phyloP scores from a whole-genome alignment of 306 rosid genomes.

The Malus fusca region DNA sequence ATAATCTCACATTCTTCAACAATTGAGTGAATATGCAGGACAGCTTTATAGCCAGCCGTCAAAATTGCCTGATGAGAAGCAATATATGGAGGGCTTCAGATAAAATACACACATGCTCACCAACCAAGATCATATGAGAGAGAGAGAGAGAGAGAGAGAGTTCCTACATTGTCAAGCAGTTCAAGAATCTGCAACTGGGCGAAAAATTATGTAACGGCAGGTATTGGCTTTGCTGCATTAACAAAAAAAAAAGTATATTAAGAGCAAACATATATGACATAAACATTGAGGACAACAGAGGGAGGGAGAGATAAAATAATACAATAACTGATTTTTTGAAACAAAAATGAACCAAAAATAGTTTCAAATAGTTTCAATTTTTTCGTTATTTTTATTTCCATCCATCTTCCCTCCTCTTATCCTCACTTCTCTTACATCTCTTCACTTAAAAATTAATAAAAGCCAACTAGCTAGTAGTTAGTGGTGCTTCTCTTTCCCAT shows the following conservation, averaged over 20 bases:
- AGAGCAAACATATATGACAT: neutral
- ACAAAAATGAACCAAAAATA: neutral
- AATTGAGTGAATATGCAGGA: conserved; percentile 81
- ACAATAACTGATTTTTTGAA: neutral
- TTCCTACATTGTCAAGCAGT: conserved; percentile 74
- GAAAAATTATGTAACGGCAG: conserved; percentile 63
- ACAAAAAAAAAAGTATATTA: neutral
- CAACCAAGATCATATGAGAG: neutral
- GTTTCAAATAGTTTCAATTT: neutral
- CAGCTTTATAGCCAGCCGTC: conserved; percentile 99
- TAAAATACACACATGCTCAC: neutral
- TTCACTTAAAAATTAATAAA: neutral
- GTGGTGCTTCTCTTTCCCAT: neutral
- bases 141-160: neutral
- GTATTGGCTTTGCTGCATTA: conserved; percentile 65
- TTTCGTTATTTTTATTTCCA: neutral
- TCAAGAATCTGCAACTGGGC: conserved; percentile 90
- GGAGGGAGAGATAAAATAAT: neutral
- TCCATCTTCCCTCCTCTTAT: neutral
- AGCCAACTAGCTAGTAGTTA: neutral
- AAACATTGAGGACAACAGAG: neutral
- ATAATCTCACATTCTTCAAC: conserved; percentile 99
- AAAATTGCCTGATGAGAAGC: conserved; percentile 68
- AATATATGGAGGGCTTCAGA: conserved; percentile 5
- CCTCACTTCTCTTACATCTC: neutral